Evolutionary conservation across 1,139 yeast genomes (phyloP).

Genomic region (Taphrina sp.): DNA sequence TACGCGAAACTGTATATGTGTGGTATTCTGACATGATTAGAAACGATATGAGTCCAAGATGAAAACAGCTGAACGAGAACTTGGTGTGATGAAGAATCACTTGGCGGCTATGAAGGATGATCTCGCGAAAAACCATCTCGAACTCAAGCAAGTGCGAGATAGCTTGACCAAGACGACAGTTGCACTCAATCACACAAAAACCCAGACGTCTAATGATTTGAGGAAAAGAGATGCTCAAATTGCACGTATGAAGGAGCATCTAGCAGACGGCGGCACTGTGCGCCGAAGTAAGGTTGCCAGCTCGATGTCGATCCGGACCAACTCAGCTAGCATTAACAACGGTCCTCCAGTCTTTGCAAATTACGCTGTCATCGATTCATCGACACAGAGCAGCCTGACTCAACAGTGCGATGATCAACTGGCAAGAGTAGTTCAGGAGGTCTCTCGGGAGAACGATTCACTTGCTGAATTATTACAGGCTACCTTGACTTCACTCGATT

Average conservation of each 20-base stretch:
- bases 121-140: neutral
- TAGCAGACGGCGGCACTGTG: slow-evolving; percentile 18
- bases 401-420: slow-evolving; percentile 17
- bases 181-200: slow-evolving; percentile 20
- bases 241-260: slow-evolving; percentile 23
- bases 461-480: slow-evolving; percentile 30
- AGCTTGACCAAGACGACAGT: slow-evolving; percentile 2
- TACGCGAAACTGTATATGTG: neutral
- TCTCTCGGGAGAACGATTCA: slow-evolving; percentile 19
- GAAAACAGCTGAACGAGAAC: slow-evolving; percentile 12
- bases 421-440: slow-evolving; percentile 15
- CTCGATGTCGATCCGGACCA: slow-evolving; percentile 8
- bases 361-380: neutral
- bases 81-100: slow-evolving; percentile 23
- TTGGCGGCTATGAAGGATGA: slow-evolving; percentile 23
- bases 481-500: slow-evolving; percentile 19
- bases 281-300: slow-evolving; percentile 15
- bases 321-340: slow-evolving; percentile 9
- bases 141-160: slow-evolving; percentile 12
- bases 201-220: slow-evolving; percentile 21
- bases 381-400: slow-evolving; percentile 1
- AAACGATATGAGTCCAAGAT: slow-evolving; percentile 3
- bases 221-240: slow-evolving; percentile 27
- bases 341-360: slow-evolving; percentile 13
- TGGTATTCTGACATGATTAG: neutral